Evolutionary conservation across 148 eudicot species (phyloP).

Genomic region (Polygonum aviculare): DNA sequence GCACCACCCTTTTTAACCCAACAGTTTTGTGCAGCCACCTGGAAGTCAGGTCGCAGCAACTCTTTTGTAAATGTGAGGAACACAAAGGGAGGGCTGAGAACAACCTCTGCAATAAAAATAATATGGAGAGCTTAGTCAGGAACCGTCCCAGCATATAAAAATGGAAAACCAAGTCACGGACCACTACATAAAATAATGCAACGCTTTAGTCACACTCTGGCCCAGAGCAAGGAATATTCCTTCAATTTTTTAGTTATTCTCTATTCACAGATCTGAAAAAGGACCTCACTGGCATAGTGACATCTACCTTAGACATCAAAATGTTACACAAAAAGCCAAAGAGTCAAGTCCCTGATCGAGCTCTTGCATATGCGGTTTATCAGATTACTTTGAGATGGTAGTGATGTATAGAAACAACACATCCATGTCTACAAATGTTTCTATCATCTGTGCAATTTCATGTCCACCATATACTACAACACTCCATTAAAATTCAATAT

Average conservation of each 20-base stretch:
- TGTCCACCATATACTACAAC: neutral
- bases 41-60: constrained; percentile 42
- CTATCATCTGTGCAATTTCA: neutral
- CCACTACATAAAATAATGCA: constrained; percentile 23
- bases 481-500: neutral
- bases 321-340: neutral
- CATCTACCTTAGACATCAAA: neutral
- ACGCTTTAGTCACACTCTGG: neutral
- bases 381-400: neutral
- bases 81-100: constrained; percentile 51
- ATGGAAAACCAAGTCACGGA: neutral
- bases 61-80: constrained; percentile 32
- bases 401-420: neutral
- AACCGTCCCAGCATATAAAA: neutral
- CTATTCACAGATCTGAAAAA: neutral
- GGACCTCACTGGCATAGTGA: neutral
- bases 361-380: neutral
- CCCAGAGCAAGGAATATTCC: neutral
- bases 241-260: neutral
- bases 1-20: constrained; percentile 60
- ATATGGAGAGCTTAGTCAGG: neutral
- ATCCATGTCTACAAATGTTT: neutral
- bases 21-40: constrained; percentile 57
- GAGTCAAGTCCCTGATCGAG: neutral
- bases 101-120: constrained; percentile 38